phyloP scores from a whole-genome alignment of 176 grass and related monocot genomes.

The Zoysia pacifica region DNA sequence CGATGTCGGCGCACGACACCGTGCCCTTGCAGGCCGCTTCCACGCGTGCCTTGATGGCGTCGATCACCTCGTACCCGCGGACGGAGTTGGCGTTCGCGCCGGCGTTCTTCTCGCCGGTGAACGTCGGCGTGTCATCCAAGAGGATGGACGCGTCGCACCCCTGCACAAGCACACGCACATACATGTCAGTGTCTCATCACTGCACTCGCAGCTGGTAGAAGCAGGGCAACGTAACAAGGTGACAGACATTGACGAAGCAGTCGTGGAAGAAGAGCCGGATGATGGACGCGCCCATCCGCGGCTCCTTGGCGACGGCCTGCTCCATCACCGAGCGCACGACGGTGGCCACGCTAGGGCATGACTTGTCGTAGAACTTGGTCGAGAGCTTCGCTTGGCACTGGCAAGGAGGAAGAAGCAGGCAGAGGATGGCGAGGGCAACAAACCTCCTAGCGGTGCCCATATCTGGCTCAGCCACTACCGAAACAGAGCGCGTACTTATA shows the following conservation, averaged over 20 bases:
- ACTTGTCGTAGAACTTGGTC: slow-evolving; percentile 53
- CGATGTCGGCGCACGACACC: slow-evolving; percentile 74
- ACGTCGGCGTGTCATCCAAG: slow-evolving; percentile 61
- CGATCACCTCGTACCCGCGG: slow-evolving; percentile 76
- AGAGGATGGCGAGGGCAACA: slow-evolving; percentile 30
- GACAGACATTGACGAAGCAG: slow-evolving; percentile 73
- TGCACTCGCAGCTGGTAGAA: background rate
- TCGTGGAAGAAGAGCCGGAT: slow-evolving; percentile 86
- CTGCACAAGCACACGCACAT: background rate
- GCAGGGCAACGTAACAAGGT: background rate
- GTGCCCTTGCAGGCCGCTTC: slow-evolving; percentile 43
- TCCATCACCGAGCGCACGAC: slow-evolving; percentile 53
- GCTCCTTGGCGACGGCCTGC: slow-evolving; percentile 44
- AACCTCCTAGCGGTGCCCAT: slow-evolving; percentile 21
- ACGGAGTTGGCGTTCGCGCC: slow-evolving; percentile 60
- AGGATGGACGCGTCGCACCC: slow-evolving; percentile 76
- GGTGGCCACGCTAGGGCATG: slow-evolving; percentile 50
- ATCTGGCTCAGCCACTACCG: background rate
- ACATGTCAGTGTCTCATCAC: background rate
- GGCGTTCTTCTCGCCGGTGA: slow-evolving; percentile 68
- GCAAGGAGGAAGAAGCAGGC: background rate
- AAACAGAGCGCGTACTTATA: slow-evolving; percentile 19
- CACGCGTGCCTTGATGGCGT: slow-evolving; percentile 56
- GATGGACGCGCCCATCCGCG: slow-evolving; percentile 72
- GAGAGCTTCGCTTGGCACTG: slow-evolving; percentile 51